Evolutionary conservation across 768 basidiomycete genomes (phyloP).

Genomic region (Pleurotus eryngii): DNA sequence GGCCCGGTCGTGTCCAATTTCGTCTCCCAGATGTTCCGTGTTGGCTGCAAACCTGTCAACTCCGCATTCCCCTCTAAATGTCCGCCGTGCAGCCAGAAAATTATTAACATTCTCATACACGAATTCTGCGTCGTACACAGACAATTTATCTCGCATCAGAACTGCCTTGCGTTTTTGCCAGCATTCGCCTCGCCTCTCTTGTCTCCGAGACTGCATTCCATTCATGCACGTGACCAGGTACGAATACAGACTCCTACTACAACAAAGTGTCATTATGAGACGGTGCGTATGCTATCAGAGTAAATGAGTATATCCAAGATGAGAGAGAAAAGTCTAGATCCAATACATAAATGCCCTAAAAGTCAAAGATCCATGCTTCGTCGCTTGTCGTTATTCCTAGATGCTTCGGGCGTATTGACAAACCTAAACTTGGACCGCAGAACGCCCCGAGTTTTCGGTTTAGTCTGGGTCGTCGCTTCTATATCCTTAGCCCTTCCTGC

Average conservation of each 20-base stretch:
- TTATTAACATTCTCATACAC: not conserved
- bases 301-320: not conserved
- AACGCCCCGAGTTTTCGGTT: constrained; percentile 23
- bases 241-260: not conserved
- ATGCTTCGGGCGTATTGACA: constrained; percentile 34
- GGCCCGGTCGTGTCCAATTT: constrained; percentile 4
- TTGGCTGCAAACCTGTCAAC: constrained; percentile 1
- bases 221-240: not conserved
- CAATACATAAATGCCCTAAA: constrained; percentile 11
- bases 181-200: not conserved
- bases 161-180: not conserved
- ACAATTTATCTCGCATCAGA: too few species aligned
- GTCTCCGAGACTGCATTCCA: not conserved
- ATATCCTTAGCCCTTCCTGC: constrained; percentile 5
- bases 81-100: not conserved
- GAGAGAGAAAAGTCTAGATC: not conserved
- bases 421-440: constrained; percentile 32
- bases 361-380: constrained; percentile 26
- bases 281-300: not conserved
- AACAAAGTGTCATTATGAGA: too few species aligned
- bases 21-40: constrained; percentile 3
- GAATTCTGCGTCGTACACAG: not conserved
- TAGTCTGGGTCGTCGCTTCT: constrained; percentile 11
- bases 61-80: not conserved
- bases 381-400: constrained; percentile 33